Evolutionary conservation across 2,329 filamentous ascomycete species (phyloP).

Genomic region (Aureobasidium melanogenum): DNA sequence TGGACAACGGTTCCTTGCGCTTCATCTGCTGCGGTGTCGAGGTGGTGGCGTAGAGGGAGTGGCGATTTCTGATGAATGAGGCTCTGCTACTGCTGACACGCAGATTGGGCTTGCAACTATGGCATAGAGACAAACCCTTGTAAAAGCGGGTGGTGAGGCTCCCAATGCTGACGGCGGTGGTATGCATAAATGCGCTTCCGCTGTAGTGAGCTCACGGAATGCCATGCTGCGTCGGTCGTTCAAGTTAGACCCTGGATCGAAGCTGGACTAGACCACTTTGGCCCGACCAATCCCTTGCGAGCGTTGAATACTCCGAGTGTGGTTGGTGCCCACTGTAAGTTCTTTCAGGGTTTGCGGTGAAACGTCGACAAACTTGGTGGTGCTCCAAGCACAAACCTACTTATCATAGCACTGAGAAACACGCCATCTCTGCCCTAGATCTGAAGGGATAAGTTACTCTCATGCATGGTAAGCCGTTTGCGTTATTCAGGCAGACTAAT

Average conservation of each 20-base stretch:
- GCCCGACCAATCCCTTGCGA: not conserved
- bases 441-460: not conserved
- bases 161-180: not conserved
- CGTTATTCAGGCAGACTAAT: not conserved
- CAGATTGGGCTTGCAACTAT: not conserved
- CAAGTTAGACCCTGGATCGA: not conserved
- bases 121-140: not conserved
- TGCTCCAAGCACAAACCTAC: not conserved
- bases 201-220: not conserved
- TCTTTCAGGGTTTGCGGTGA: not conserved
- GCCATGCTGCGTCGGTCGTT: not conserved
- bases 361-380: not conserved
- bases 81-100: not conserved
- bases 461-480: not conserved
- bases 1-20: conserved; percentile 18
- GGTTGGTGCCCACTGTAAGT: not conserved
- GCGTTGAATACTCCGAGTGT: not conserved
- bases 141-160: not conserved
- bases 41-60: not conserved
- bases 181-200: not conserved
- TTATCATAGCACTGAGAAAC: not conserved
- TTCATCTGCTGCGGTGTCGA: conserved; percentile 17
- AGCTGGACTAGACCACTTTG: not conserved
- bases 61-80: not conserved
- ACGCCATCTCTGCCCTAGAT: too few relatives aligned